A percentile compares a stretch with the other conserved stretches of the same genome.
phyloP scores from a whole-genome alignment of 2,329 filamentous ascomycete species.

The Hypoxylon sp. region DNA sequence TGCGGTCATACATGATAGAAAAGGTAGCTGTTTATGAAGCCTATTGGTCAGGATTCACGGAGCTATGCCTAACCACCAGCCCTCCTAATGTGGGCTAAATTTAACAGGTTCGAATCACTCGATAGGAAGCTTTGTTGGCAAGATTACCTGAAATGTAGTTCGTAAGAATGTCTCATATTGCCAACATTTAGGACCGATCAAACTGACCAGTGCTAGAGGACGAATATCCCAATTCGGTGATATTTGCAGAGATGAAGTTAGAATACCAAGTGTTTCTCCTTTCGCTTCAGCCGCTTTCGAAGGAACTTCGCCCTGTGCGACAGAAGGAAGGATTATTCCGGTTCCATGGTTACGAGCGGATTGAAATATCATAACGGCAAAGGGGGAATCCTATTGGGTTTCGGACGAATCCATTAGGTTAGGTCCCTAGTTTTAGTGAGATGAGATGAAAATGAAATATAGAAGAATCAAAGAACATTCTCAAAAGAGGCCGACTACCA shows the following conservation, averaged over 20 bases:
- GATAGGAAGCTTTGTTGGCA: conserved; percentile 4
- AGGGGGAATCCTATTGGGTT: no score
- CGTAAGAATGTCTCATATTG: conserved; percentile 9
- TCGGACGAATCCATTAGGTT: no score
- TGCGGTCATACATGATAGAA: conserved; percentile 5
- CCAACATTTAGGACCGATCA: conserved; percentile 19
- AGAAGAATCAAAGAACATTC: no score
- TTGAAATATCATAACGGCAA: no score
- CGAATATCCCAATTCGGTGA: conserved; percentile 1
- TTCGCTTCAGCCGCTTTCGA: no score
- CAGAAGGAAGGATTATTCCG: no score
- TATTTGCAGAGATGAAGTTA: not conserved
- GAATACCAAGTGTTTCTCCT: no score
- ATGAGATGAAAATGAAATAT: no score
- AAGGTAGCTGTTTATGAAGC: conserved; percentile 1
- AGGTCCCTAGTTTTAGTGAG: no score
- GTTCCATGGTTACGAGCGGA: no score
- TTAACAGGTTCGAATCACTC: conserved; percentile 1
- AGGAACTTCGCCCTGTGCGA: no score
- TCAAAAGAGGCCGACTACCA: no score
- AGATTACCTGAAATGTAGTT: conserved; percentile 6
- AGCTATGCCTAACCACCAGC: conserved; percentile 1
- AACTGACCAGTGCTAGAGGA: conserved; percentile 1
- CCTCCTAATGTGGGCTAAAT: not conserved
- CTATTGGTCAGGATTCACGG: conserved; percentile 5